Conservation (phyloP, 2,329 filamentous ascomycete species). For the Calcarisporium arbuscula region DNA sequence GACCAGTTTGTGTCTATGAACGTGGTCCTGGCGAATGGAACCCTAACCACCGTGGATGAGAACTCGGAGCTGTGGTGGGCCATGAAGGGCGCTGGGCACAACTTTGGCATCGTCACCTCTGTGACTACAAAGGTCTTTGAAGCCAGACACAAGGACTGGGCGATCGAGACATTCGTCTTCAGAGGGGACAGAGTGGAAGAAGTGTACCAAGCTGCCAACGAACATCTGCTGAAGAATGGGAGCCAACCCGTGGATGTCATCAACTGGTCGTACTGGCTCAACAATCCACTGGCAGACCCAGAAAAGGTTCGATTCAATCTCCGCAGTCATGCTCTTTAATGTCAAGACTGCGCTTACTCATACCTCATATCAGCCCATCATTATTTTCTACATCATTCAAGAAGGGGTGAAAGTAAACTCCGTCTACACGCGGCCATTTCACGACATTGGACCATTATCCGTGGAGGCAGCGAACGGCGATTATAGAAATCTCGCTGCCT, state of each 20-base stretch:
- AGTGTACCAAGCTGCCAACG: conserved; percentile 38
- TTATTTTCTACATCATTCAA: conserved; percentile 35
- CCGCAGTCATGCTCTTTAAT: neutral
- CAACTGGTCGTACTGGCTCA: conserved; percentile 45
- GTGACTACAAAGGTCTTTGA: conserved; percentile 43
- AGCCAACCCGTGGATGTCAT: conserved; percentile 35
- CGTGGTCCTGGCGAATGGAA: conserved; percentile 45
- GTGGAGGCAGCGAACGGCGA: conserved; percentile 25
- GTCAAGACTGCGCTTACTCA: neutral
- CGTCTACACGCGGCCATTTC: conserved; percentile 35
- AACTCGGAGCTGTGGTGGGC: conserved; percentile 52
- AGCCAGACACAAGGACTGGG: conserved; percentile 31
- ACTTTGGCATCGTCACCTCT: conserved; percentile 52
- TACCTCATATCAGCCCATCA: conserved; percentile 15
- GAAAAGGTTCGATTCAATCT: conserved; percentile 23
- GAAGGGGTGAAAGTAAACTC: conserved; percentile 35
- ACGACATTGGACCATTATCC: conserved; percentile 31
- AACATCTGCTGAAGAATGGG: conserved; percentile 34
- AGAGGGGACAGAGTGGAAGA: conserved; percentile 41
- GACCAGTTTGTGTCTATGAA: conserved; percentile 48
- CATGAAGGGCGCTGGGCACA: conserved; percentile 51
- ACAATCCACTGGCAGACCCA: conserved; percentile 33
- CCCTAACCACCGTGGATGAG: conserved; percentile 27
- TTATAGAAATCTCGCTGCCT: conserved; percentile 38
- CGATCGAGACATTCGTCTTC: conserved; percentile 38